Percentiles rank a stretch among this genome's conserved stretches.
phyloP scores from a whole-genome alignment of 1,139 yeast genomes.

The Hyphopichia wangnamkhiaoensis region DNA sequence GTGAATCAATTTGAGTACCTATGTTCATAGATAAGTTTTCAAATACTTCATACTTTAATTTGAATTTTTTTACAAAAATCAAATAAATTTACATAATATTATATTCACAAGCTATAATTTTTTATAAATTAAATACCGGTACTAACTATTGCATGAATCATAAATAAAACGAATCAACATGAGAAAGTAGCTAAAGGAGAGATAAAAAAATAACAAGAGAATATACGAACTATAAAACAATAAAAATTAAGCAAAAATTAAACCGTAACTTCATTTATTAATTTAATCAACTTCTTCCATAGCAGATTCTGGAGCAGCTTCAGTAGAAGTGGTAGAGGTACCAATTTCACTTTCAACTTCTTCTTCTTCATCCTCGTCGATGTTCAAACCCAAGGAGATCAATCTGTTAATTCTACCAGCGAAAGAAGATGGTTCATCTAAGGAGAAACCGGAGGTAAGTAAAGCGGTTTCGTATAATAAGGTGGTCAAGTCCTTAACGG shows the following conservation, averaged over 20 bases:
- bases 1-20: not conserved
- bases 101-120: not conserved
- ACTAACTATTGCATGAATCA: no score
- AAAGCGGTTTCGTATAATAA: conserved; percentile 96
- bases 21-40: not conserved
- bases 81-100: no score
- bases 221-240: not conserved
- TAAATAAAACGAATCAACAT: not conserved
- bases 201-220: not conserved
- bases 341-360: conserved; percentile 47
- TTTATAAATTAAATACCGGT: not conserved
- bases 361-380: conserved; percentile 81
- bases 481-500: conserved; percentile 96
- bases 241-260: not conserved
- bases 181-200: not conserved
- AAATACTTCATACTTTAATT: not conserved
- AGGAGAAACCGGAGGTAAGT: conserved; percentile 97
- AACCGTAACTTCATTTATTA: conserved; percentile 6
- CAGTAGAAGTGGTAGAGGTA: conserved; percentile 55
- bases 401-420: conserved; percentile 98
- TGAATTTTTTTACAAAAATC: no score
- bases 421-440: conserved; percentile 97
- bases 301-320: conserved; percentile 81
- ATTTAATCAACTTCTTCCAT: conserved; percentile 98
- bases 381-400: conserved; percentile 96